A percentile compares a stretch with the other conserved stretches of the same genome.
Conservation (phyloP, 306 rosid species). For the Dryas drummondii region DNA sequence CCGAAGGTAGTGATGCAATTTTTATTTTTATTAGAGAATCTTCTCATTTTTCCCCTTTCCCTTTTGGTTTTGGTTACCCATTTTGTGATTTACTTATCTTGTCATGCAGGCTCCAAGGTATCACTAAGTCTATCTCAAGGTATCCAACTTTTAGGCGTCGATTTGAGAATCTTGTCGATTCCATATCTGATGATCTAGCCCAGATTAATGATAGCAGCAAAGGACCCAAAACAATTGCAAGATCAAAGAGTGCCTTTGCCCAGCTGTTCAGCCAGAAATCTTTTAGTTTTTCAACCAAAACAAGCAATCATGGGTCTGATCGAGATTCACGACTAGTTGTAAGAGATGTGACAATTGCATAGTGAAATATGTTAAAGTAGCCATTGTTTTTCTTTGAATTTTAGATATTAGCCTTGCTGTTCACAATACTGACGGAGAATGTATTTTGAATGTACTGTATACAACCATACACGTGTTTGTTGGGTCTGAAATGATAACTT, state of each 20-base stretch:
- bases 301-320: slow-evolving; percentile 42
- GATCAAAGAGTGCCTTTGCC: slow-evolving; percentile 86
- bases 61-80: not conserved
- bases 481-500: not conserved
- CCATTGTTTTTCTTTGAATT: slow-evolving; percentile 9
- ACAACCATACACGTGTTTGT: not conserved
- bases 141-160: slow-evolving; percentile 82
- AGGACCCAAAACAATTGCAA: slow-evolving; percentile 31
- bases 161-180: slow-evolving; percentile 54
- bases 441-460: not conserved
- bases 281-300: slow-evolving; percentile 45
- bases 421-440: not conserved
- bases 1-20: slow-evolving; percentile 59
- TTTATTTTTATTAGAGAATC: not conserved
- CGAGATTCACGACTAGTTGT: slow-evolving; percentile 42
- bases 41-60: not conserved
- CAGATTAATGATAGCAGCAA: slow-evolving; percentile 37
- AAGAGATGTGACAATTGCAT: slow-evolving; percentile 47
- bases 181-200: slow-evolving; percentile 51
- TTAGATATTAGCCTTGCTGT: slow-evolving; percentile 9
- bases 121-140: slow-evolving; percentile 86
- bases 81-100: slow-evolving; percentile 12
- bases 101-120: slow-evolving; percentile 71
- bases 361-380: slow-evolving; percentile 7
- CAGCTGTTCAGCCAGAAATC: slow-evolving; percentile 59